Conservation (phyloP, 805 yeast species). For the Blastobotrys americana region DNA sequence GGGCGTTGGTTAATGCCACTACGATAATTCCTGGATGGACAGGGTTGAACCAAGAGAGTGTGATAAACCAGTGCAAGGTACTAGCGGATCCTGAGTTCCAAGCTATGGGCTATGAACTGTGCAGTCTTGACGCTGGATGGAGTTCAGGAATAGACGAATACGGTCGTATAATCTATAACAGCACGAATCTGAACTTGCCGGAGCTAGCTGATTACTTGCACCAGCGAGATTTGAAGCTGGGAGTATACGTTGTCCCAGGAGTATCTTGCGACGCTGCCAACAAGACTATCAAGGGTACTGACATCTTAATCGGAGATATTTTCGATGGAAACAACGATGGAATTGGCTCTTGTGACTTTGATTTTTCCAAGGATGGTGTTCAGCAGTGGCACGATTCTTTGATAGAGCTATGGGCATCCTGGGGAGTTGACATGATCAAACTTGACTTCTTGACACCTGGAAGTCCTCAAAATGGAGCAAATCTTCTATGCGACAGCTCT, state of each 20-base stretch:
- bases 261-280: constrained; percentile 9
- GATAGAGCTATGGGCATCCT: constrained; percentile 8
- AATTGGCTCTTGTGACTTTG: constrained; percentile 9
- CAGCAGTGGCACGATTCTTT: constrained; percentile 10
- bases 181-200: constrained; percentile 5
- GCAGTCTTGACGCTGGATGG: constrained; percentile 13
- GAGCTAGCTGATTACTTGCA: constrained; percentile 7
- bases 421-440: constrained; percentile 10
- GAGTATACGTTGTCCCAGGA: constrained; percentile 10
- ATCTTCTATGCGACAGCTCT: constrained; percentile 6
- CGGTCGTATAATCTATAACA: constrained; percentile 7
- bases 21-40: constrained; percentile 1
- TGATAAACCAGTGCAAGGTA: constrained; percentile 7
- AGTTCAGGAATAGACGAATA: constrained; percentile 1
- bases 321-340: constrained; percentile 11
- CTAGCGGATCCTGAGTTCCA: constrained; percentile 6
- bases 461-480: constrained; percentile 10
- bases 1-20: constrained; percentile 3
- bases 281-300: constrained; percentile 10
- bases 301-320: constrained; percentile 5
- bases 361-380: constrained; percentile 8
- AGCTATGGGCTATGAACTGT: constrained; percentile 5
- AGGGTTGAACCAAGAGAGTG: constrained; percentile 6
- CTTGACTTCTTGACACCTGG: constrained; percentile 12
- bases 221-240: constrained; percentile 7